Conservation (phyloP, 1,139 yeast genomes). For the Kluyveromyces sp. region DNA sequence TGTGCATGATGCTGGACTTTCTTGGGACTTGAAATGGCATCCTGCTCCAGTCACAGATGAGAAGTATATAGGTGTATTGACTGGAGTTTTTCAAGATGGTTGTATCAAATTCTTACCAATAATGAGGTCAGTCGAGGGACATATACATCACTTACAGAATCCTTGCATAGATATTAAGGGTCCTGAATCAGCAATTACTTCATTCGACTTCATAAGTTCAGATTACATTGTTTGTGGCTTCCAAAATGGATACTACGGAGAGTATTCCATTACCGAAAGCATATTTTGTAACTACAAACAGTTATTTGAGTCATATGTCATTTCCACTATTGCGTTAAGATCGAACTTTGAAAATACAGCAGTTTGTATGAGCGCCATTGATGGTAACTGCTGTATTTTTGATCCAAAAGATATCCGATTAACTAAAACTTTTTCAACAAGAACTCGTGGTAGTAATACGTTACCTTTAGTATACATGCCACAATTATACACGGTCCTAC, state of each 20-base stretch:
- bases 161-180: slow-evolving; percentile 23
- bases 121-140: slow-evolving; percentile 16
- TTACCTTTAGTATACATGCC: slow-evolving; percentile 34
- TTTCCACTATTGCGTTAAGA: slow-evolving; percentile 37
- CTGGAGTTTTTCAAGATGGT: slow-evolving; percentile 60
- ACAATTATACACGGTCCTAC: slow-evolving; percentile 33
- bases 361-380: slow-evolving; percentile 43
- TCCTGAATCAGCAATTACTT: slow-evolving; percentile 35
- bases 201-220: slow-evolving; percentile 48
- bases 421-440: slow-evolving; percentile 30
- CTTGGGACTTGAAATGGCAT: slow-evolving; percentile 48
- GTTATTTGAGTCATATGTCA: slow-evolving; percentile 45
- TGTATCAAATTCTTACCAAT: slow-evolving; percentile 46
- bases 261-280: slow-evolving; percentile 39
- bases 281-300: slow-evolving; percentile 44
- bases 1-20: slow-evolving; percentile 46
- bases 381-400: slow-evolving; percentile 36
- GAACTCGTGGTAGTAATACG: slow-evolving; percentile 31
- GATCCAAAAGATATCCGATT: slow-evolving; percentile 38
- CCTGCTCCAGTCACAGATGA: slow-evolving; percentile 30
- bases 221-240: slow-evolving; percentile 54
- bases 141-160: slow-evolving; percentile 22
- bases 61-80: slow-evolving; percentile 36
- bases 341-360: slow-evolving; percentile 35
- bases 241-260: slow-evolving; percentile 58